phyloP scores from a whole-genome alignment of 352 stramenopile species.

The Pythium biforme region DNA sequence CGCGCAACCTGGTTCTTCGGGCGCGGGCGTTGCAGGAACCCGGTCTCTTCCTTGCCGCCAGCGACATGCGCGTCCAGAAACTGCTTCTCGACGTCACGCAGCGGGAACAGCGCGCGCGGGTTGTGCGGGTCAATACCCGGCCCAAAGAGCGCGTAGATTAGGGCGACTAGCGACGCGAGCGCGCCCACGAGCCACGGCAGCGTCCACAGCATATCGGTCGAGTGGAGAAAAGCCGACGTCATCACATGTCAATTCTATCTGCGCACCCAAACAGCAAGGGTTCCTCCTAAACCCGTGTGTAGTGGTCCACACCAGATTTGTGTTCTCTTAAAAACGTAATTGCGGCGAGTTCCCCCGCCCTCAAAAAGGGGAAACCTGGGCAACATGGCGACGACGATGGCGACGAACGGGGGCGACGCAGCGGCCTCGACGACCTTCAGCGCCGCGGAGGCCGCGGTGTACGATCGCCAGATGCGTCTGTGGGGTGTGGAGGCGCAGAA shows the following conservation, averaged over 20 bases:
- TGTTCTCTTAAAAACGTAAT: not conserved
- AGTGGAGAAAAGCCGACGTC: not conserved
- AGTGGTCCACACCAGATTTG: not conserved
- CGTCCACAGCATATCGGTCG: slow-evolving; percentile 24
- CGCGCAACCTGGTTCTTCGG: slow-evolving; percentile 38
- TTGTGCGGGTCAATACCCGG: slow-evolving; percentile 57
- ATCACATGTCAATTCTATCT: too few species aligned
- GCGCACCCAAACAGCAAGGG: not conserved
- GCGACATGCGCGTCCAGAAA: slow-evolving; percentile 56
- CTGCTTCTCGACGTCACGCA: slow-evolving; percentile 42
- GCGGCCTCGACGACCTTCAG: slow-evolving; percentile 44
- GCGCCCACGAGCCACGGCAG: slow-evolving; percentile 21
- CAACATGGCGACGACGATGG: slow-evolving; percentile 14
- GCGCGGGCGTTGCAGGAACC: slow-evolving; percentile 40
- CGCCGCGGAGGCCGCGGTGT: slow-evolving; percentile 91
- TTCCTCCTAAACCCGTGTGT: slow-evolving; percentile 8
- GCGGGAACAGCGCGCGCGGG: slow-evolving; percentile 36
- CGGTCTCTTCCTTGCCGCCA: slow-evolving; percentile 47
- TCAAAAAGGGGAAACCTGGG: slow-evolving; percentile 1
- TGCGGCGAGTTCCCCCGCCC: not conserved
- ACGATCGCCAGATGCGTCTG: slow-evolving; percentile 98
- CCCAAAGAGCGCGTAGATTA: slow-evolving; percentile 46
- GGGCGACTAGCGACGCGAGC: slow-evolving; percentile 25
- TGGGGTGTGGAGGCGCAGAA: slow-evolving; percentile 97
- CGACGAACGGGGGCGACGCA: not conserved